phyloP scores from a whole-genome alignment of 495 filamentous ascomycete species.

The Penicillium turbatum region DNA sequence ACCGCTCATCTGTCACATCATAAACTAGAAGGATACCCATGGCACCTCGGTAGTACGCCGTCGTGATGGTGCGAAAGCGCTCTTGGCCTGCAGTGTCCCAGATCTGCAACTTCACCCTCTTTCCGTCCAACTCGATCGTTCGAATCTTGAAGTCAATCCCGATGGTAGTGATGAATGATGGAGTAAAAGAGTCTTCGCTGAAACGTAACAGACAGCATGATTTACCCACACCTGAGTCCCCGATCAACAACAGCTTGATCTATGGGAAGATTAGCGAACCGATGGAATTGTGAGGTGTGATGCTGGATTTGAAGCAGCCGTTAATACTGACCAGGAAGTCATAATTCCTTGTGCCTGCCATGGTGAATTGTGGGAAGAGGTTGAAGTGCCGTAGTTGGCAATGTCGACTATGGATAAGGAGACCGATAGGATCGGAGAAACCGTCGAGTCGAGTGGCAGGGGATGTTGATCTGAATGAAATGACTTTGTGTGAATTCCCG shows the following conservation, averaged over 20 bases:
- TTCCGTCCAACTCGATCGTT: slow-evolving; percentile 96
- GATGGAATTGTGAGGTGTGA: not conserved
- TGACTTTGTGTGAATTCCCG: not conserved
- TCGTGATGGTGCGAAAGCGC: slow-evolving; percentile 97
- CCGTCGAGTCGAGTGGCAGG: not conserved
- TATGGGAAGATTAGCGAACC: slow-evolving; percentile 30
- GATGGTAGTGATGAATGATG: slow-evolving; percentile 98
- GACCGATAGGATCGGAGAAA: slow-evolving; percentile 2
- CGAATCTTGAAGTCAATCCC: slow-evolving; percentile 99
- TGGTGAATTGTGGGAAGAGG: slow-evolving; percentile 34
- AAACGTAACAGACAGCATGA: slow-evolving; percentile 98
- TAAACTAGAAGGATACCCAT: slow-evolving; percentile 99
- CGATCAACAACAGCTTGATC: slow-evolving; percentile 99
- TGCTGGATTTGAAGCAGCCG: not conserved
- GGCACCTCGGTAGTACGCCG: slow-evolving; percentile 95
- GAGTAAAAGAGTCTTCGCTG: slow-evolving; percentile 97
- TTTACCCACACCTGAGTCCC: slow-evolving; percentile 96
- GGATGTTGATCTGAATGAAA: not conserved
- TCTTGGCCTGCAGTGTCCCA: slow-evolving; percentile 99
- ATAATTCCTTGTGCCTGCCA: slow-evolving; percentile 97
- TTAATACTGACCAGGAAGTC: slow-evolving; percentile 79
- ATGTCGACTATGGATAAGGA: slow-evolving; percentile 12
- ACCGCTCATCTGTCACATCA: slow-evolving; percentile 95
- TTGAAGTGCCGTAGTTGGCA: not conserved
- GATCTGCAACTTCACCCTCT: slow-evolving; percentile 97